Evolutionary conservation across 257 asterid genomes (phyloP).

Genomic region (Forsythia suspensa): DNA sequence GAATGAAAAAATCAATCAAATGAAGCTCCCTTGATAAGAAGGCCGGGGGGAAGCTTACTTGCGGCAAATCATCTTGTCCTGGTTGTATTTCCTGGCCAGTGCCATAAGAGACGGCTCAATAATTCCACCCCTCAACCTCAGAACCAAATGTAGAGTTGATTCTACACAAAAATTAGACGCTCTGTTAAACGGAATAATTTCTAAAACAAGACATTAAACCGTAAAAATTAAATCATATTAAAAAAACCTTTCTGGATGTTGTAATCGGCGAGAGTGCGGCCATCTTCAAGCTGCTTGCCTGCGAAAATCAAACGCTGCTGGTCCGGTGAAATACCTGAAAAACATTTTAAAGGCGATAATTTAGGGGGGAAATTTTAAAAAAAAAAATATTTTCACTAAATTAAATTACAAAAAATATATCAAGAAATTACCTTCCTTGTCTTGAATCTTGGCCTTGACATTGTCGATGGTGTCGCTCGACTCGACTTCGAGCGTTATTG

Average conservation of each 20-base stretch:
- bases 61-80: constrained; percentile 76
- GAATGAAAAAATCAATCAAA: not conserved
- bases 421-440: constrained; percentile 54
- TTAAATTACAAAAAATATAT: not conserved
- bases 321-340: constrained; percentile 67
- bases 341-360: not conserved
- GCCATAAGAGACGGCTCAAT: constrained; percentile 73
- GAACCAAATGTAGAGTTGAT: constrained; percentile 66
- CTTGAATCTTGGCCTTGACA: constrained; percentile 75
- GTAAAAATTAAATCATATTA: not conserved
- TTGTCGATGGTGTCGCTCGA: constrained; percentile 76
- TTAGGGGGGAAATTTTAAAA: not conserved
- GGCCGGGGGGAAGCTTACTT: constrained; percentile 31
- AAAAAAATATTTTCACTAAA: not conserved
- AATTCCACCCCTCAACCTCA: constrained; percentile 81
- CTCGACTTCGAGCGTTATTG: constrained; percentile 74
- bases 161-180: constrained; percentile 26
- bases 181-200: constrained; percentile 4
- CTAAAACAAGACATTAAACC: not conserved
- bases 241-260: constrained; percentile 57
- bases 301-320: constrained; percentile 82
- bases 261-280: constrained; percentile 69
- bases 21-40: not conserved
- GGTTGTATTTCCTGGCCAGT: constrained; percentile 66
- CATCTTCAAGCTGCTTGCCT: constrained; percentile 80